Conservation (phyloP, 148 eudicot species). For the Silene uniflora region DNA sequence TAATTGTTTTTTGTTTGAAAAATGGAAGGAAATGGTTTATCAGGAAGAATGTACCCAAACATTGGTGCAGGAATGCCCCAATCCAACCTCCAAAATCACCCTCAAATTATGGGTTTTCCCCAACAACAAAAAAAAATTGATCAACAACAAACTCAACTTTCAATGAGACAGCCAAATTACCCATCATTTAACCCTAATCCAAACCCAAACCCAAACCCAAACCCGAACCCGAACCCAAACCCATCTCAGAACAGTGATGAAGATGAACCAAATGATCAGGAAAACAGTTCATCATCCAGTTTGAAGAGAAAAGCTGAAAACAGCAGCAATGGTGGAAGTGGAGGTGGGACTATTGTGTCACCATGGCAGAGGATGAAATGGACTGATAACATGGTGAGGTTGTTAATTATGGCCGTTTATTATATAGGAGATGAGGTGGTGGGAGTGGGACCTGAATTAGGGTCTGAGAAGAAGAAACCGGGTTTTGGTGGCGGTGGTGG, state of each 20-base stretch:
- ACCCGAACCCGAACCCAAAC: conserved; percentile 6
- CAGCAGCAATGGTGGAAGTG: background rate
- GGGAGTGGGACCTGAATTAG: conserved; percentile 41
- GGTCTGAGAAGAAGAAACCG: conserved; percentile 40
- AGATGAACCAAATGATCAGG: conserved; percentile 57
- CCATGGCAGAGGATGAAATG: conserved; percentile 99
- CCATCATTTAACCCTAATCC: conserved; percentile 10
- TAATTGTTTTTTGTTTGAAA: background rate
- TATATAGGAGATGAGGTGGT: conserved; percentile 78
- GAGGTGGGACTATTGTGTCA: conserved; percentile 20
- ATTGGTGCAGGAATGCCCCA: conserved; percentile 44
- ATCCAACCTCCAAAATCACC: conserved; percentile 29
- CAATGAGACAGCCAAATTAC: conserved; percentile 38
- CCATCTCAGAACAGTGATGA: conserved; percentile 42
- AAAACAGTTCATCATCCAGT: conserved; percentile 33
- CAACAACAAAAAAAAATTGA: conserved; percentile 33
- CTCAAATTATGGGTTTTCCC: conserved; percentile 25
- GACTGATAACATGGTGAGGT: conserved; percentile 83
- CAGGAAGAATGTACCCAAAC: conserved; percentile 46
- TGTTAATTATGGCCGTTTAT: conserved; percentile 79
- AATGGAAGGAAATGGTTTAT: conserved; percentile 47
- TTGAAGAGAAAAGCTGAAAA: conserved; percentile 41
- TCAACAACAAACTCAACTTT: conserved; percentile 39
- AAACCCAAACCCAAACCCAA: conserved; percentile 7
- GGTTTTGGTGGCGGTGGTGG: conserved; percentile 19